phyloP scores from a whole-genome alignment of 805 yeast species.

The Starmerella gropengiesseri region DNA sequence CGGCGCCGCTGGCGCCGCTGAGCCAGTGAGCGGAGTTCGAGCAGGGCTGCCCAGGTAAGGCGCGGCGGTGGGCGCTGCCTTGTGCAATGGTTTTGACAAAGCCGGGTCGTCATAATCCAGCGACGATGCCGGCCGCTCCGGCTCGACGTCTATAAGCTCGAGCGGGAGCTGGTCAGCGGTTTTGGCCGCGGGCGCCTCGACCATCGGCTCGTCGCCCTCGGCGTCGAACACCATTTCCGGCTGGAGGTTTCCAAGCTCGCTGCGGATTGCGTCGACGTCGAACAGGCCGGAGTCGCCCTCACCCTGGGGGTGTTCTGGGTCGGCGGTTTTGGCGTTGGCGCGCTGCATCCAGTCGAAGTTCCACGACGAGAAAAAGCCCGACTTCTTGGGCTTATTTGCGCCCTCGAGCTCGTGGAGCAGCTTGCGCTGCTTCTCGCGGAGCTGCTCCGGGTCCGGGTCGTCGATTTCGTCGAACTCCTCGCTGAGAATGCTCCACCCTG shows the following conservation, averaged over 20 bases:
- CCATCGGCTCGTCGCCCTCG: conserved; percentile 7
- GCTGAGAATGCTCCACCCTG: conserved; percentile 71
- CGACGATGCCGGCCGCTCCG: conserved; percentile 13
- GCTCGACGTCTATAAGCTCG: conserved; percentile 12
- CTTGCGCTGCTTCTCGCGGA: conserved; percentile 65
- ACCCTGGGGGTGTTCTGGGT: conserved; percentile 21
- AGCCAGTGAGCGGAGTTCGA: not conserved
- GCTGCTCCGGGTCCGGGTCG: conserved; percentile 84
- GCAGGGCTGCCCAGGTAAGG: not conserved
- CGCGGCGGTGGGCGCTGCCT: not conserved
- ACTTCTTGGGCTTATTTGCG: conserved; percentile 27
- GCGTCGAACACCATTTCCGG: conserved; percentile 25
- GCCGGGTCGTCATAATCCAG: conserved; percentile 16
- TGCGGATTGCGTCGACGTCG: conserved; percentile 32
- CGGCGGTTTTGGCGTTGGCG: conserved; percentile 24
- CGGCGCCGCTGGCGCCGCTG: not conserved
- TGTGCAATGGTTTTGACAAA: conserved; percentile 7
- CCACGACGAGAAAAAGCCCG: conserved; percentile 27
- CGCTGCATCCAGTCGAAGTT: conserved; percentile 50
- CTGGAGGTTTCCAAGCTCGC: conserved; percentile 30
- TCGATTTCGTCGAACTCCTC: conserved; percentile 94
- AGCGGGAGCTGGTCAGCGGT: conserved; percentile 9
- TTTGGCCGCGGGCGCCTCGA: conserved; percentile 1
- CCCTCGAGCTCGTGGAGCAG: conserved; percentile 57
- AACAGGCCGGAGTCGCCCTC: conserved; percentile 32